phyloP scores from a whole-genome alignment of 768 basidiomycete species.

The Suillus placidus region DNA sequence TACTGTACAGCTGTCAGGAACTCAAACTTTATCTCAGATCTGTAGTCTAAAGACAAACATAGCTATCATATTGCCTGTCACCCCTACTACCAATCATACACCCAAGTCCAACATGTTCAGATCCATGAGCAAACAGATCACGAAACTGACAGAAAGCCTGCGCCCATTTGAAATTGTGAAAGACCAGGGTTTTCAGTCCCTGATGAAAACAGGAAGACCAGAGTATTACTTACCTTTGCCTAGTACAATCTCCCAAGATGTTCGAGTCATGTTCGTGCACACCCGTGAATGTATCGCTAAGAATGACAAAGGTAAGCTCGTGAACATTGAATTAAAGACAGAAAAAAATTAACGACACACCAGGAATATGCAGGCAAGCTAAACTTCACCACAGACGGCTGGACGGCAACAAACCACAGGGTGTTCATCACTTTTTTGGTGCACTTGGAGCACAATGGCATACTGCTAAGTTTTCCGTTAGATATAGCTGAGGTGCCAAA shows the following conservation, averaged over 20 bases:
- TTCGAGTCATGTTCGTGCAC: slow-evolving; percentile 30
- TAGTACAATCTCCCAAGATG: slow-evolving; percentile 36
- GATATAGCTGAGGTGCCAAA: slow-evolving; percentile 33
- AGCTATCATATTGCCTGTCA: no score
- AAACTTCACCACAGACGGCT: slow-evolving; percentile 11
- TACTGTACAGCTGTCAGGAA: no score
- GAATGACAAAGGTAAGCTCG: slow-evolving; percentile 23
- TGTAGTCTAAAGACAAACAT: no score
- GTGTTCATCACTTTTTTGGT: slow-evolving; percentile 35
- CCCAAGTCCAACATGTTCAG: no score
- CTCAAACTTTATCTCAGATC: no score
- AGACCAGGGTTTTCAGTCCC: slow-evolving; percentile 33
- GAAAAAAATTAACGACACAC: background rate
- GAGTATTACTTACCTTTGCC: slow-evolving; percentile 37
- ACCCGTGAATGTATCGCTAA: slow-evolving; percentile 25
- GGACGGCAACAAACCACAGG: slow-evolving; percentile 37
- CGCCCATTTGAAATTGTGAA: slow-evolving; percentile 38
- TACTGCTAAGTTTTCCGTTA: slow-evolving; percentile 30
- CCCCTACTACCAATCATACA: no score
- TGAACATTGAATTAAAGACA: no score
- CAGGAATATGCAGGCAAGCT: slow-evolving; percentile 10
- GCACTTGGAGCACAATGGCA: slow-evolving; percentile 36
- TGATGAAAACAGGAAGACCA: slow-evolving; percentile 24
- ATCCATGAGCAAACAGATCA: no score
- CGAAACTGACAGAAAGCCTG: no score